phyloP scores from a whole-genome alignment of 805 yeast genomes.

The Starmerella bombi region DNA sequence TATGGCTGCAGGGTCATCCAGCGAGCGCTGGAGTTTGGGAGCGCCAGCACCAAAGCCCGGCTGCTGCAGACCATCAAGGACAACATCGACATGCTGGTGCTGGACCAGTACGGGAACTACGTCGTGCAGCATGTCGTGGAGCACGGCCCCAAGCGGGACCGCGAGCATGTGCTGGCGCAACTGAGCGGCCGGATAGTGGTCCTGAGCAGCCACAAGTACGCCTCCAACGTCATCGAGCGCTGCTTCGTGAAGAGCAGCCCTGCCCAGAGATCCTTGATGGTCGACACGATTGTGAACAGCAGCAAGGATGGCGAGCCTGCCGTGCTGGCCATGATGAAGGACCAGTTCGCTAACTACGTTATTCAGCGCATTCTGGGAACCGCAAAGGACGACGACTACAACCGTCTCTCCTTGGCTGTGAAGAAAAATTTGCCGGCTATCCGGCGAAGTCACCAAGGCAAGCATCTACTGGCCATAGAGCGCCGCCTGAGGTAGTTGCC shows the following conservation, averaged over 20 bases:
- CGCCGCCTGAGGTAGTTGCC: slow-evolving; percentile 28
- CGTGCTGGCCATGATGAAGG: slow-evolving; percentile 87
- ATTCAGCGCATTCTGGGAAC: slow-evolving; percentile 87
- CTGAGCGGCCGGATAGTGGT: slow-evolving; percentile 62
- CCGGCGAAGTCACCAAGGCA: slow-evolving; percentile 57
- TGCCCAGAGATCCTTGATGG: slow-evolving; percentile 47
- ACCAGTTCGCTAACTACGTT: slow-evolving; percentile 94
- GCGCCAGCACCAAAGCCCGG: slow-evolving; percentile 45
- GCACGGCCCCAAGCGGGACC: slow-evolving; percentile 49
- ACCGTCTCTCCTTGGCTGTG: slow-evolving; percentile 55
- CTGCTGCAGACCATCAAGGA: slow-evolving; percentile 62
- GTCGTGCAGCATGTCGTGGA: slow-evolving; percentile 93
- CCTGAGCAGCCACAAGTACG: slow-evolving; percentile 92
- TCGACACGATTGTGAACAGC: slow-evolving; percentile 41
- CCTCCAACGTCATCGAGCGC: slow-evolving; percentile 93
- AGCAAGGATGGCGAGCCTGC: slow-evolving; percentile 30
- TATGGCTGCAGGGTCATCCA: slow-evolving; percentile 97
- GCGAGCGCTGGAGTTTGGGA: slow-evolving; percentile 71
- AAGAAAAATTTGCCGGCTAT: slow-evolving; percentile 67
- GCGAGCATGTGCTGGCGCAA: slow-evolving; percentile 47
- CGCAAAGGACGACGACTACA: slow-evolving; percentile 56
- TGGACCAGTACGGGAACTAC: slow-evolving; percentile 95
- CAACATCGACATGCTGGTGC: slow-evolving; percentile 62
- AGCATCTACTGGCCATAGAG: slow-evolving; percentile 73
- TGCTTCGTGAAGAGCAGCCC: slow-evolving; percentile 63